These are phyloP conservation scores for Sphenostylis stenocarpa DNA, from an alignment of 306 rosid genomes.

Conservation along the genomic window DNA sequence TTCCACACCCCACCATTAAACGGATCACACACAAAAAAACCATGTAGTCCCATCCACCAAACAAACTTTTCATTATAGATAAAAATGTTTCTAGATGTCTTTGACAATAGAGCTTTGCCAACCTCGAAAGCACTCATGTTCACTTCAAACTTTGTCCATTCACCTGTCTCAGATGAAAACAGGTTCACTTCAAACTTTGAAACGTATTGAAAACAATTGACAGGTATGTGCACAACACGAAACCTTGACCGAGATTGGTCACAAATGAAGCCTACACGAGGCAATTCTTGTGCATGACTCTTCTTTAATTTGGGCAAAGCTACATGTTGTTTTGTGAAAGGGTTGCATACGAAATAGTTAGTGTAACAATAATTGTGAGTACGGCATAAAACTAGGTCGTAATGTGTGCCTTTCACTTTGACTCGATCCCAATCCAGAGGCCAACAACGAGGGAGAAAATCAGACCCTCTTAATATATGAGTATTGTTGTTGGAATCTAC, in stretches of 20 bases:
- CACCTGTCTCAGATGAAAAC: neutral
- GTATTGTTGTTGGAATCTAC: neutral
- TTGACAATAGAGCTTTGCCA: neutral
- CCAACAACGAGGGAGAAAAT: neutral
- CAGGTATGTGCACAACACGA: neutral
- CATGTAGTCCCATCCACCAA: neutral
- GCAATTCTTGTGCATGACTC: neutral
- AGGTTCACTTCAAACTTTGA: neutral
- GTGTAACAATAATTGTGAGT: neutral
- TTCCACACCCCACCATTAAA: neutral
- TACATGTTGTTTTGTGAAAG: neutral
- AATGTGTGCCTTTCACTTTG: neutral
- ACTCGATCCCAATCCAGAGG: neutral
- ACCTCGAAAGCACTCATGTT: neutral
- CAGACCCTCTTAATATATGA: neutral
- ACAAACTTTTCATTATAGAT: neutral
- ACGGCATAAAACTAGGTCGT: neutral
- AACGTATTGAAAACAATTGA: neutral
- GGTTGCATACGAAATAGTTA: neutral
- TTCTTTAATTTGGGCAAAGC: neutral
- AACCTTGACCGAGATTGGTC: neutral
- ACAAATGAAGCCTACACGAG: neutral
- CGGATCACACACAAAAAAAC: neutral
- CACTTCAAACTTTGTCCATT: too few species aligned
- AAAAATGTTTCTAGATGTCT: neutral